These are phyloP conservation scores for Globisporangium alternatum DNA, from an alignment of 352 stramenopile genomes.

Conservation along the genomic window DNA sequence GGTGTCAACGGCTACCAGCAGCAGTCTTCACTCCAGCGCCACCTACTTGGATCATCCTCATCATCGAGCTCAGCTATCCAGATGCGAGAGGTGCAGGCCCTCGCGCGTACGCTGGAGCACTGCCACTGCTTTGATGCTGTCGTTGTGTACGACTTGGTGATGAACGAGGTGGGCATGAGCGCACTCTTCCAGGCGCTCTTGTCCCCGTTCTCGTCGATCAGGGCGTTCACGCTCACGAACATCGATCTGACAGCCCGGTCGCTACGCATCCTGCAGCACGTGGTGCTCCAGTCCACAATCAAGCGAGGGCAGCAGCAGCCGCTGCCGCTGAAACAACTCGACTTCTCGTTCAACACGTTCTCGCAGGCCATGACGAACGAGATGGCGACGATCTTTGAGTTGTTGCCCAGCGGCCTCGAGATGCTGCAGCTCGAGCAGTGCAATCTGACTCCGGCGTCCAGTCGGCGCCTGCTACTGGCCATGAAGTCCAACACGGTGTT, in stretches of 20 bases:
- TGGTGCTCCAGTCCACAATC: conserved; percentile 56
- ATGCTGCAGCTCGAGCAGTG: conserved; percentile 62
- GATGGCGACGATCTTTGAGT: conserved; percentile 46
- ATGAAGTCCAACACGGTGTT: conserved; percentile 51
- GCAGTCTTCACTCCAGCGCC: conserved; percentile 2
- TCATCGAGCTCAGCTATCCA: conserved; percentile 18
- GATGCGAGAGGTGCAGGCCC: conserved; percentile 43
- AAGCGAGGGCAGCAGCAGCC: conserved; percentile 20
- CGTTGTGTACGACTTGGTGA: conserved; percentile 40
- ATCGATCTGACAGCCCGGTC: conserved; percentile 35
- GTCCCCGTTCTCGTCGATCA: conserved; percentile 31
- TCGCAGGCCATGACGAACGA: conserved; percentile 43
- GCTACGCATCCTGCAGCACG: conserved; percentile 47
- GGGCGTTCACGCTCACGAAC: conserved; percentile 47
- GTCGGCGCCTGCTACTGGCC: conserved; percentile 33
- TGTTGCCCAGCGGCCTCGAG: conserved; percentile 45
- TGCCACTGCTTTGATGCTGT: conserved; percentile 45
- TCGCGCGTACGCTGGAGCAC: conserved; percentile 39
- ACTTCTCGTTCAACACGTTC: conserved; percentile 72
- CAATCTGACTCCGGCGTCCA: conserved; percentile 28
- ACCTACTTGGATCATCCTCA: neutral
- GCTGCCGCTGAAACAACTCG: conserved; percentile 37
- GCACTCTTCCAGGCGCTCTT: conserved; percentile 54
- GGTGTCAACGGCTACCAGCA: conserved; percentile 33
- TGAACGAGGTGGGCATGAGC: conserved; percentile 39